phyloP scores from a whole-genome alignment of 2,329 filamentous ascomycete species.

The Aspergillus candidus region DNA sequence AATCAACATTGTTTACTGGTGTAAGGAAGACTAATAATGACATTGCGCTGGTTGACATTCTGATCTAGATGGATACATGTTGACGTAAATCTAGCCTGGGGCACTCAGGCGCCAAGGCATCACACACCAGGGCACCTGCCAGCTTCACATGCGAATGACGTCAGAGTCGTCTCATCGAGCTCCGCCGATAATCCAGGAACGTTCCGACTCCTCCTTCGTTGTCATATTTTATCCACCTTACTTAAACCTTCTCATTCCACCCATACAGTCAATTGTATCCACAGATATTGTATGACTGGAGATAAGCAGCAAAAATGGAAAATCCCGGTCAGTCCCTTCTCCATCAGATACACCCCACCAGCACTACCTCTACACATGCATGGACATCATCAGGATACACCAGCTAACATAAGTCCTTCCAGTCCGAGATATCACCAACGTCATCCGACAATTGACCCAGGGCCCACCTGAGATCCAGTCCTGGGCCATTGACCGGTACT shows the following conservation, averaged over 20 bases:
- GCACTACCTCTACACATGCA: neutral
- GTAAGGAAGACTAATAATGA: neutral
- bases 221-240: too few species aligned
- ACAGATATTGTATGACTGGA: neutral
- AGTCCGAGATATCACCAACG: conserved; percentile 55
- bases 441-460: conserved; percentile 65
- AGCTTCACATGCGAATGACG: conserved; percentile 1
- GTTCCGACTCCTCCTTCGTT: too few species aligned
- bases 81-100: neutral
- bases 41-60: neutral
- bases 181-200: too few species aligned
- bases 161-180: neutral
- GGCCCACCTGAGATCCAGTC: conserved; percentile 61
- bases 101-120: too few species aligned
- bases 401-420: neutral
- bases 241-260: conserved; percentile 1
- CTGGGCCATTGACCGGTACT: conserved; percentile 63
- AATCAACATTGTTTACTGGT: neutral
- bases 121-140: too few species aligned
- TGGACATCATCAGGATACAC: neutral
- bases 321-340: conserved; percentile 12
- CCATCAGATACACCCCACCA: conserved; percentile 13
- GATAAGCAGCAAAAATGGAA: conserved; percentile 9
- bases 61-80: neutral
- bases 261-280: conserved; percentile 30